A percentile compares a stretch with the other conserved stretches of the same genome.
These are phyloP conservation scores for Pseudogymnoascus sp. DNA, from an alignment of 2,329 filamentous ascomycete genomes.

Conservation along the genomic window DNA sequence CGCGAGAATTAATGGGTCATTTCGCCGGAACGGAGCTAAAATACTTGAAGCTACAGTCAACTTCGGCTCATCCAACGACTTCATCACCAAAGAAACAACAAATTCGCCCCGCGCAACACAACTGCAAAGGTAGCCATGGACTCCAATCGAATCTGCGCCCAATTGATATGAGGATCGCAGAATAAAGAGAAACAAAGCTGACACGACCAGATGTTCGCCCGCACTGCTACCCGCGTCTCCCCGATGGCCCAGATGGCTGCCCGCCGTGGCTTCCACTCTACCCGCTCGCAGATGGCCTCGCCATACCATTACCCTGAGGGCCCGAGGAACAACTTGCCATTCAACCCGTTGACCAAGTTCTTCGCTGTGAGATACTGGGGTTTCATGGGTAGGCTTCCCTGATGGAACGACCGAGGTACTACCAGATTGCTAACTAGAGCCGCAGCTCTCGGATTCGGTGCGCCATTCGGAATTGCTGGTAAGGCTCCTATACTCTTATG, in stretches of 20 bases:
- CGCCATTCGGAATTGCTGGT: constrained; percentile 58
- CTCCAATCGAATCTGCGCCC: constrained; percentile 17
- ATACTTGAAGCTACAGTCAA: constrained; percentile 7
- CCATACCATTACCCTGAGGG: constrained; percentile 99
- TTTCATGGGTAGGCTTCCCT: constrained; percentile 56
- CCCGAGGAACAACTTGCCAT: constrained; percentile 88
- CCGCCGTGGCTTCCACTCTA: constrained; percentile 91
- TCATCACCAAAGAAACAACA: constrained; percentile 6
- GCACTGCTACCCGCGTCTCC: constrained; percentile 54
- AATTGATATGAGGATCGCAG: constrained; percentile 33
- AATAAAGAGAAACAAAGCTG: constrained; percentile 12
- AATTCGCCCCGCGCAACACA: constrained; percentile 8
- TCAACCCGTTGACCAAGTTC: constrained; percentile 86
- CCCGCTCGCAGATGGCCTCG: constrained; percentile 74
- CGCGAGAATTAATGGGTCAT: constrained; percentile 1
- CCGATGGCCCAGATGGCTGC: constrained; percentile 58
- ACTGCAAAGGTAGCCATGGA: constrained; percentile 9
- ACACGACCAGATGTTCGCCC: constrained; percentile 67
- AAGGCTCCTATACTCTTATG: constrained; percentile 31
- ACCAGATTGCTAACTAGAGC: constrained; percentile 18
- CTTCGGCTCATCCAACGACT: constrained; percentile 12
- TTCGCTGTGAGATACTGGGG: constrained; percentile 79
- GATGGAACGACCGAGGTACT: neutral
- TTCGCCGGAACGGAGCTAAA: constrained; percentile 1
- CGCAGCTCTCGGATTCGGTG: constrained; percentile 43